These are phyloP conservation scores for Aotearoamyces nothofagi DNA, from an alignment of 2,329 filamentous ascomycete species.

Conservation along the genomic window DNA sequence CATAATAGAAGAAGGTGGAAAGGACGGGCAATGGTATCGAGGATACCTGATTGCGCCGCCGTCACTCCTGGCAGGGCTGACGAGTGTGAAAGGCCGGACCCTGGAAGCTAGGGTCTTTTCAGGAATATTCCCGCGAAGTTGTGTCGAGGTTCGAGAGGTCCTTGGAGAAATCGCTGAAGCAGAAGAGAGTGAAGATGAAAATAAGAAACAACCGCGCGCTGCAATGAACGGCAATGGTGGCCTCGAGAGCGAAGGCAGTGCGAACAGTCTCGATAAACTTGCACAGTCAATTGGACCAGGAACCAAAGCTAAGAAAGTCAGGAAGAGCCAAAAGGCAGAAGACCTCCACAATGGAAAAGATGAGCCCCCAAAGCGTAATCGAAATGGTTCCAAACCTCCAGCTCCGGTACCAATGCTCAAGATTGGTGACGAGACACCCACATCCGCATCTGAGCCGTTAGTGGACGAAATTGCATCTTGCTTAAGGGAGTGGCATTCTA, in stretches of 20 bases:
- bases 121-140: constrained; percentile 92
- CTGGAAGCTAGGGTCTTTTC: constrained; percentile 94
- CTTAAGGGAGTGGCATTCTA: constrained; percentile 94
- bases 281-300: neutral
- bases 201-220: constrained; percentile 19
- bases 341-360: constrained; percentile 23
- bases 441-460: constrained; percentile 73
- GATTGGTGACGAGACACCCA: constrained; percentile 92
- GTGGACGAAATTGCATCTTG: constrained; percentile 98
- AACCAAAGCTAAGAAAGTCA: constrained; percentile 5
- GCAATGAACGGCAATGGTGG: constrained; percentile 22
- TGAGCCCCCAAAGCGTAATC: constrained; percentile 40
- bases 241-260: constrained; percentile 10
- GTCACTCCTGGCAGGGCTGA: constrained; percentile 80
- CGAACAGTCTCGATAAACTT: constrained; percentile 2
- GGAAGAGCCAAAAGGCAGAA: constrained; percentile 10
- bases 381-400: constrained; percentile 58
- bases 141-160: constrained; percentile 87
- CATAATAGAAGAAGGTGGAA: constrained; percentile 88
- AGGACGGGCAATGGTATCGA: constrained; percentile 78
- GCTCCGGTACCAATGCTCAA: constrained; percentile 96
- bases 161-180: constrained; percentile 56
- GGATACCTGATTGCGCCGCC: constrained; percentile 93
- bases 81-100: constrained; percentile 79
- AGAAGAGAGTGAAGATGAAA: constrained; percentile 23